Conservation (phyloP, 345 rosid genomes). For the Aquilaria yunnanensis region DNA sequence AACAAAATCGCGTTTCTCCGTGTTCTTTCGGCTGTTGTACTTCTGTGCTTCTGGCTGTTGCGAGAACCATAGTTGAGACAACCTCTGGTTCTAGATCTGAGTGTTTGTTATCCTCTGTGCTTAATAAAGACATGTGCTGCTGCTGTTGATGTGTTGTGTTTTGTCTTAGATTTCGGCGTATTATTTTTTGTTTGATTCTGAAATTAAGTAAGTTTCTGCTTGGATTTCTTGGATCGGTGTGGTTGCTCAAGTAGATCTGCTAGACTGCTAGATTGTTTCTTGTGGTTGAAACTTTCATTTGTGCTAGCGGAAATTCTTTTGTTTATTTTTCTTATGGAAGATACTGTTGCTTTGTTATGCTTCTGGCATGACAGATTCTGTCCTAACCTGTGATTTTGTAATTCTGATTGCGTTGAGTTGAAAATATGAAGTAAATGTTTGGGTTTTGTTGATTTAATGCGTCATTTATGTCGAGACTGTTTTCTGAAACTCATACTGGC, state of each 20-base stretch:
- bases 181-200: conserved; percentile 1
- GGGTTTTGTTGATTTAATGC: too few relatives aligned
- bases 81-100: neutral
- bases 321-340: too few relatives aligned
- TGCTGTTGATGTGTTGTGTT: conserved; percentile 12
- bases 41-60: neutral
- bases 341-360: too few relatives aligned
- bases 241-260: too few relatives aligned
- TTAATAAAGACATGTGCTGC: conserved; percentile 4
- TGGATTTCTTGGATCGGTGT: too few relatives aligned
- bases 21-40: neutral
- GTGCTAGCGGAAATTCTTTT: too few relatives aligned
- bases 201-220: conserved; percentile 2
- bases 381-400: too few relatives aligned
- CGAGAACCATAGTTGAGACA: neutral
- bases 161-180: neutral
- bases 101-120: neutral
- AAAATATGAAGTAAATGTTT: too few relatives aligned
- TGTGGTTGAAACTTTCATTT: neutral
- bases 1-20: neutral
- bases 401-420: too few relatives aligned
- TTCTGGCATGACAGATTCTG: too few relatives aligned
- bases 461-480: too few relatives aligned
- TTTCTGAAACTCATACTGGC: too few relatives aligned
- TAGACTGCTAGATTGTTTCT: neutral